Evolutionary conservation across 345 rosid genomes (phyloP).

Genomic region (Gynandropsis gynandra): DNA sequence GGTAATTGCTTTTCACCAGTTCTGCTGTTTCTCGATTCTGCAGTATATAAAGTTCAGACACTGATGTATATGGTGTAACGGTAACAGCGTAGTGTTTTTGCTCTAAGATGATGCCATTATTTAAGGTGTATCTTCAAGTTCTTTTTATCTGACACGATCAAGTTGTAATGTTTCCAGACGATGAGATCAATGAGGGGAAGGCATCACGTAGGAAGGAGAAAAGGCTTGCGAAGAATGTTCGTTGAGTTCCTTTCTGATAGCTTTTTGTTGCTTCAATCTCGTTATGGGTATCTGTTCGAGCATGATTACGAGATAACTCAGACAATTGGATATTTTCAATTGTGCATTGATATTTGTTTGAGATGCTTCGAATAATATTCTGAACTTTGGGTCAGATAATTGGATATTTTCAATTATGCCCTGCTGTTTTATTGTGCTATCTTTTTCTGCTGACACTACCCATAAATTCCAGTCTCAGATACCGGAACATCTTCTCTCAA

Average conservation of each 20-base stretch:
- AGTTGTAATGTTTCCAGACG: conserved; percentile 38
- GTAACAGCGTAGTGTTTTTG: neutral
- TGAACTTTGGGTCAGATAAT: no score
- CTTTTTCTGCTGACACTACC: conserved; percentile 10
- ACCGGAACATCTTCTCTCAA: conserved; percentile 77
- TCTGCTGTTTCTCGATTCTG: neutral
- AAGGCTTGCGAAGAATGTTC: conserved; percentile 36
- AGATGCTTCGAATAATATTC: neutral
- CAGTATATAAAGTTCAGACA: neutral
- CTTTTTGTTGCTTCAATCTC: neutral
- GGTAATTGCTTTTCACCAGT: conserved; percentile 31
- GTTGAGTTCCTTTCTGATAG: conserved; percentile 19
- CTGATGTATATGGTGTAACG: neutral
- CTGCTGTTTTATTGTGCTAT: neutral
- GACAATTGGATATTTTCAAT: neutral
- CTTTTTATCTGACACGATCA: neutral
- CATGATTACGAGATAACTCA: neutral
- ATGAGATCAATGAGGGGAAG: conserved; percentile 42
- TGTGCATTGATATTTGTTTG: conserved; percentile 1
- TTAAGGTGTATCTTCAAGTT: neutral
- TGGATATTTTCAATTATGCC: neutral
- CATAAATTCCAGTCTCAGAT: conserved; percentile 44
- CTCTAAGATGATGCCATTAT: neutral
- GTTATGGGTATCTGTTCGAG: neutral
- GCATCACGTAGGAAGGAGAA: conserved; percentile 45